Percentiles rank a stretch among this genome's conserved stretches.
phyloP scores from a whole-genome alignment of 805 yeast species.

The Yamadazyma tumulicola region DNA sequence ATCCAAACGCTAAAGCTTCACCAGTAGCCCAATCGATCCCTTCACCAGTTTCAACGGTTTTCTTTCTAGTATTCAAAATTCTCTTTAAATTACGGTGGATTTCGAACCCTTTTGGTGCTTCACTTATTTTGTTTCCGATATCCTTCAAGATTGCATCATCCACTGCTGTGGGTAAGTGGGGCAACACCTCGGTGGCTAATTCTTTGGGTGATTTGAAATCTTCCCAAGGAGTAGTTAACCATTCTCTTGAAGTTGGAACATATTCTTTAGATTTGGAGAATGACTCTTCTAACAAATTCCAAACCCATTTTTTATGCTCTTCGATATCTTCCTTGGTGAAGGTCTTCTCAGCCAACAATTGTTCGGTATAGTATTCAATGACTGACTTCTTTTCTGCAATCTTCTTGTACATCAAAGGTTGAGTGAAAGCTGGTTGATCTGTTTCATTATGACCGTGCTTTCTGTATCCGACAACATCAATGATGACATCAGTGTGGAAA shows the following conservation, averaged over 20 bases:
- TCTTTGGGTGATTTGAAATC: conserved; percentile 97
- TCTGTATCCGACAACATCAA: conserved; percentile 97
- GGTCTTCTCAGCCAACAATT: conserved; percentile 80
- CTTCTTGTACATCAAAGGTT: conserved; percentile 93
- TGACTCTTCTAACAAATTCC: conserved; percentile 90
- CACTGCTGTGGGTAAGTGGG: conserved; percentile 94
- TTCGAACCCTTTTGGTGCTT: conserved; percentile 84
- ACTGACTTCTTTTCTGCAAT: conserved; percentile 88
- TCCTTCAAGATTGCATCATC: conserved; percentile 65
- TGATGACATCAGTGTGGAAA: conserved; percentile 93
- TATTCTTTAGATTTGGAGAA: conserved; percentile 86
- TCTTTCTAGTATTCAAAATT: conserved; percentile 82
- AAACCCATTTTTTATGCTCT: conserved; percentile 97
- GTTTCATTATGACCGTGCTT: conserved; percentile 99
- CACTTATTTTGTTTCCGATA: conserved; percentile 74
- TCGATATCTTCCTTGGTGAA: conserved; percentile 87
- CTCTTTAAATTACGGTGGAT: conserved; percentile 95
- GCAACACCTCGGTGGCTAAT: conserved; percentile 90
- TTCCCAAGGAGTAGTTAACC: conserved; percentile 99
- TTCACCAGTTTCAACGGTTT: conserved; percentile 82
- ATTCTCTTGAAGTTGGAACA: conserved; percentile 87
- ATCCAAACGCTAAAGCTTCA: conserved; percentile 97
- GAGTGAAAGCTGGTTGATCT: conserved; percentile 98
- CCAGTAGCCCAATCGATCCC: conserved; percentile 99
- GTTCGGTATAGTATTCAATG: conserved; percentile 76